phyloP scores from a whole-genome alignment of 1,139 yeast species.

The Sugiyamaella sp. region DNA sequence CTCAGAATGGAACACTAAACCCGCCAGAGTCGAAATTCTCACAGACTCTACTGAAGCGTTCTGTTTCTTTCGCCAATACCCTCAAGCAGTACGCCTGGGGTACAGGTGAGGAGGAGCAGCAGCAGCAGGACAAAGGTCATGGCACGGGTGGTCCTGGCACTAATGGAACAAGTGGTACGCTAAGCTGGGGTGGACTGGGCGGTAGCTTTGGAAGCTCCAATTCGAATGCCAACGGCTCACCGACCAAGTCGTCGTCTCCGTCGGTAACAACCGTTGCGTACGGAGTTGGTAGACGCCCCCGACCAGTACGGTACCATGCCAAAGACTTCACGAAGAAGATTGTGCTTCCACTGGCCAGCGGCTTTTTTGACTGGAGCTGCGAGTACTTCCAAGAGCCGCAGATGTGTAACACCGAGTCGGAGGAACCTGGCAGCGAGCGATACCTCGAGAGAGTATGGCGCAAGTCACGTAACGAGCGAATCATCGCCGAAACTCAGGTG shows the following conservation, averaged over 20 bases:
- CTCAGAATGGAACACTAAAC: constrained; percentile 9
- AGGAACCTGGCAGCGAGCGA: constrained; percentile 91
- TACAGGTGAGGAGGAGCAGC: constrained; percentile 29
- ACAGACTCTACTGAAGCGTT: constrained; percentile 39
- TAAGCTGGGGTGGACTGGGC: background rate
- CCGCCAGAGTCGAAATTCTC: constrained; percentile 27
- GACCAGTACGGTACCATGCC: constrained; percentile 37
- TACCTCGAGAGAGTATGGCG: constrained; percentile 87
- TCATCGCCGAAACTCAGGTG: constrained; percentile 85
- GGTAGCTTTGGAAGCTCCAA: background rate
- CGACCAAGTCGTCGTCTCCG: constrained; percentile 18
- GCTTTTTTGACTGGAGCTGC: constrained; percentile 82
- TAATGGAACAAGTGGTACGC: constrained; percentile 10
- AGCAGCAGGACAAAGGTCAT: background rate
- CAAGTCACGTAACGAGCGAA: constrained; percentile 81
- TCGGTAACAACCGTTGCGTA: constrained; percentile 37
- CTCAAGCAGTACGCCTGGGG: constrained; percentile 42
- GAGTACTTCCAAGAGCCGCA: constrained; percentile 98
- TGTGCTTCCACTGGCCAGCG: constrained; percentile 59
- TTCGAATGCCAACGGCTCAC: background rate
- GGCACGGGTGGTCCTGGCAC: background rate
- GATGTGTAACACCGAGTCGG: constrained; percentile 81
- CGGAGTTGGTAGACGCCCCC: constrained; percentile 39
- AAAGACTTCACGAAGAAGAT: constrained; percentile 28
- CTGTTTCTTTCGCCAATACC: constrained; percentile 45